Evolutionary conservation across 2,329 filamentous ascomycete species (phyloP), one percentile per base, ranked within the genome.

Genomic region (Chrysoporthe deuterocubensis): DNA sequence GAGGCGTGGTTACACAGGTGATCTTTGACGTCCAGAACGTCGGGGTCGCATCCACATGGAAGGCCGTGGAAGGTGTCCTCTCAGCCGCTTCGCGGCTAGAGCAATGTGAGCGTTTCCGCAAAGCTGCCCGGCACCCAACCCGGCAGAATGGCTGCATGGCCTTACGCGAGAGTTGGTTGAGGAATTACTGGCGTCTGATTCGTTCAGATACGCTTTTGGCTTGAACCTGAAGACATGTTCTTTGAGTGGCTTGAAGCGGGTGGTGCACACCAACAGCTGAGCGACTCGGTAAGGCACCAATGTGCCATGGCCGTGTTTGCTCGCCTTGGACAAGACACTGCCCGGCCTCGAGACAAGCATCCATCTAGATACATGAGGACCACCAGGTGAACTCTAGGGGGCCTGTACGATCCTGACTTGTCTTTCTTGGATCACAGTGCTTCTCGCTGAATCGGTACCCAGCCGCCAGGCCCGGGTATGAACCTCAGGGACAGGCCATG

Each of bases 11-110:
- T 60, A 68, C 62, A 65, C 57, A 54, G 37, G 37, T 9, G n/a
- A 43, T 18, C 4, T 13, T 13, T 42, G 64, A 68, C 43, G 37
- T 67, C 56, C 66, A 67, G 46, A 67, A 65, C 66, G 52, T 62
- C 32, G 56, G 14, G 37, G 4, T 40, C 26, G 26, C 26, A 26
- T 21, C 59, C 26, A 26, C 52, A 57, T 34, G 26, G 52, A 37
- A 57, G 26, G 13, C 32, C 34, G 32, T 57, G 52, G 52, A 57
- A 37, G 14, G 8, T 26, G 32, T 40, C 5, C 43, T 58, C 21
- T 61, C 40, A 48, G 58, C 58, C 42, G 58, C 58, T 44, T n/a
- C 26, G 37, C 42, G 48, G 6, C 37, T 9, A 40, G 6, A 40
- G 37, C 37, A 40, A 9, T 32, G 16, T 26, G 52, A 56, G 3